Evolutionary conservation across 208 protist genomes (phyloP).

Genomic region (Trypanosoma grayi): DNA sequence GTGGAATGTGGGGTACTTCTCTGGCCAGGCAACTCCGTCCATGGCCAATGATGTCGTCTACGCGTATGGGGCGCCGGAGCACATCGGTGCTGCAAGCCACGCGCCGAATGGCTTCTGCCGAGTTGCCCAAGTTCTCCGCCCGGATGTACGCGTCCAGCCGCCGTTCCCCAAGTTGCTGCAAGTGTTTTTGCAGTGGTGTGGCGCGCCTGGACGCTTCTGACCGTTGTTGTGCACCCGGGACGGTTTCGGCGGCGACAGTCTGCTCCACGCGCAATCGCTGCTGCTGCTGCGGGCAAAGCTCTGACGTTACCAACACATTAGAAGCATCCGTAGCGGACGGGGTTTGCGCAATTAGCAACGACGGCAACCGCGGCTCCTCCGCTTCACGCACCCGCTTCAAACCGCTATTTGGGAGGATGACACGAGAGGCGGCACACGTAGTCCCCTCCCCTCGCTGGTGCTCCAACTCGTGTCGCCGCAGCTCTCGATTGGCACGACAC

Average conservation of each 20-base stretch:
- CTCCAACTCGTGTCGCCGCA: slow-evolving; percentile 9
- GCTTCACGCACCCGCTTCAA: too few species aligned
- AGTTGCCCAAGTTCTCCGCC: slow-evolving; percentile 26
- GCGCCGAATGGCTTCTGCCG: slow-evolving; percentile 25
- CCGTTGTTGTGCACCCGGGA: background rate
- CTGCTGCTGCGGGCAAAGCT: background rate
- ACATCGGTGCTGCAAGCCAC: slow-evolving; percentile 53
- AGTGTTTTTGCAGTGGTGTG: slow-evolving; percentile 19
- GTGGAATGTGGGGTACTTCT: slow-evolving; percentile 55
- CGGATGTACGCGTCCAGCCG: slow-evolving; percentile 38
- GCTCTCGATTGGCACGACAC: slow-evolving; percentile 24
- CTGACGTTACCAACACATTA: background rate
- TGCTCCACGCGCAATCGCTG: background rate
- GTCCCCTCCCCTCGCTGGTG: slow-evolving; percentile 1
- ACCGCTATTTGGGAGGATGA: background rate
- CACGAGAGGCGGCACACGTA: background rate
- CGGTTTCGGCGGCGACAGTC: background rate
- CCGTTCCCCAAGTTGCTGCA: slow-evolving; percentile 41
- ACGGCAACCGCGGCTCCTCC: too few species aligned
- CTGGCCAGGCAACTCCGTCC: slow-evolving; percentile 39
- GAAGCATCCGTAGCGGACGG: background rate
- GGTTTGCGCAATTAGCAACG: slow-evolving; percentile 15
- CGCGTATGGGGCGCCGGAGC: slow-evolving; percentile 21
- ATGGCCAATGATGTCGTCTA: slow-evolving; percentile 67
- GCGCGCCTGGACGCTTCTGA: background rate